Evolutionary conservation across 768 basidiomycete species (phyloP).

Genomic region (Phylloporus sp.): DNA sequence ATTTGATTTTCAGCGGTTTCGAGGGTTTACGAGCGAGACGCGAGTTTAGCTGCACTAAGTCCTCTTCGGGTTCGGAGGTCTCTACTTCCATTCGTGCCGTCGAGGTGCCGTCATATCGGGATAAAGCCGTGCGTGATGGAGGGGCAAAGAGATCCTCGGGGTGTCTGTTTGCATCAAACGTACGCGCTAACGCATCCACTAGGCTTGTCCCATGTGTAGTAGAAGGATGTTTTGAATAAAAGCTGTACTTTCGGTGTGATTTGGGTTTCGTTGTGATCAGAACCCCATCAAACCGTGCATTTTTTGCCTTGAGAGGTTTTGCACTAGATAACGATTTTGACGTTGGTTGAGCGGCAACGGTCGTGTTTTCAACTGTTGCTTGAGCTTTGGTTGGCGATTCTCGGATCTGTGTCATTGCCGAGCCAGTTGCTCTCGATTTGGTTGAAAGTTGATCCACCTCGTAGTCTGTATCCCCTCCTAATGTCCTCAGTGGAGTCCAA

Average conservation of each 20-base stretch:
- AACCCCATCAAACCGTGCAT: conserved; percentile 22
- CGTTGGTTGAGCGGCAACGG: not conserved
- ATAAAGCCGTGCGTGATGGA: not conserved
- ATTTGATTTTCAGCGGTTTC: not conserved
- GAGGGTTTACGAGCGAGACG: conserved; percentile 9
- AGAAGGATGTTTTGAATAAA: not conserved
- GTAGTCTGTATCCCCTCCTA: conserved; percentile 4
- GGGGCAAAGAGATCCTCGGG: not conserved
- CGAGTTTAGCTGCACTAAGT: conserved; percentile 6
- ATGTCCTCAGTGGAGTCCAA: conserved; percentile 16
- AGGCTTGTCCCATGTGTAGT: conserved; percentile 4
- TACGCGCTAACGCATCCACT: conserved; percentile 22
- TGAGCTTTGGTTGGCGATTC: not conserved
- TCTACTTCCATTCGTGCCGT: conserved; percentile 18
- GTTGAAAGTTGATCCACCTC: conserved; percentile 8
- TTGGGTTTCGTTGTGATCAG: conserved; percentile 15
- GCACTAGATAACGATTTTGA: not conserved
- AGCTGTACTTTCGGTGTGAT: not conserved
- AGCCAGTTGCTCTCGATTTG: not conserved
- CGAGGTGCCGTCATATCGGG: not conserved
- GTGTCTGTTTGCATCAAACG: conserved; percentile 26
- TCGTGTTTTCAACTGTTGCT: not conserved
- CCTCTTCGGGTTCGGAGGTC: conserved; percentile 23
- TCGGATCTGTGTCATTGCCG: not conserved
- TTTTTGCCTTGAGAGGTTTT: conserved; percentile 9